Conservation (phyloP, 352 stramenopile species). For the Albugo candida region DNA sequence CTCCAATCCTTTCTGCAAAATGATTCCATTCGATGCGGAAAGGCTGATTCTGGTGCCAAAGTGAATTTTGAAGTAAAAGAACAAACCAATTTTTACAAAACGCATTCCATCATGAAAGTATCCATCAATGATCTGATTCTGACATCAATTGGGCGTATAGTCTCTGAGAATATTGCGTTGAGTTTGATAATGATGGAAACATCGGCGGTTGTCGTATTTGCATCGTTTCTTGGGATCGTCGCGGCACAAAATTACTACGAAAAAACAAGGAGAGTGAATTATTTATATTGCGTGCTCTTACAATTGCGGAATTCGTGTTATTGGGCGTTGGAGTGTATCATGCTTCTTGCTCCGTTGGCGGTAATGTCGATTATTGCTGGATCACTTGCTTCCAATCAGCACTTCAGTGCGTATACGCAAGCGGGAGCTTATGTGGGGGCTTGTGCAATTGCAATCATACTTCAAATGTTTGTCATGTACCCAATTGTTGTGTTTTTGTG, state of each 20-base stretch:
- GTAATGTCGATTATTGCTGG: slow-evolving; percentile 45
- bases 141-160: slow-evolving; percentile 27
- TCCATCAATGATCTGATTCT: slow-evolving; percentile 36
- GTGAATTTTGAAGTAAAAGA: slow-evolving; percentile 7
- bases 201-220: slow-evolving; percentile 45
- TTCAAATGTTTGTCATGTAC: slow-evolving; percentile 36
- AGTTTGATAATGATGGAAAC: slow-evolving; percentile 27
- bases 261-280: slow-evolving; percentile 35
- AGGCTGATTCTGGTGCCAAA: slow-evolving; percentile 1
- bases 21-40: slow-evolving; percentile 5
- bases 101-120: slow-evolving; percentile 18
- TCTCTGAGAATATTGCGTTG: slow-evolving; percentile 42
- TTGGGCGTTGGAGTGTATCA: slow-evolving; percentile 43
- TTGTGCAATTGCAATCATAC: slow-evolving; percentile 12
- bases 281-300: slow-evolving; percentile 38
- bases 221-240: slow-evolving; percentile 38
- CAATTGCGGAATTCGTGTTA: slow-evolving; percentile 60
- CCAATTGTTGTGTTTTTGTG: slow-evolving; percentile 42
- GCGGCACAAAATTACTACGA: slow-evolving; percentile 35
- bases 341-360: slow-evolving; percentile 36
- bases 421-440: slow-evolving; percentile 36
- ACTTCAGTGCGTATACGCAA: slow-evolving; percentile 16
- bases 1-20: slow-evolving; percentile 4
- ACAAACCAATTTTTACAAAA: slow-evolving; percentile 16
- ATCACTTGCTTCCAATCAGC: slow-evolving; percentile 32